phyloP scores from a whole-genome alignment of 768 basidiomycete species.

The Boletus pseudopeckii region DNA sequence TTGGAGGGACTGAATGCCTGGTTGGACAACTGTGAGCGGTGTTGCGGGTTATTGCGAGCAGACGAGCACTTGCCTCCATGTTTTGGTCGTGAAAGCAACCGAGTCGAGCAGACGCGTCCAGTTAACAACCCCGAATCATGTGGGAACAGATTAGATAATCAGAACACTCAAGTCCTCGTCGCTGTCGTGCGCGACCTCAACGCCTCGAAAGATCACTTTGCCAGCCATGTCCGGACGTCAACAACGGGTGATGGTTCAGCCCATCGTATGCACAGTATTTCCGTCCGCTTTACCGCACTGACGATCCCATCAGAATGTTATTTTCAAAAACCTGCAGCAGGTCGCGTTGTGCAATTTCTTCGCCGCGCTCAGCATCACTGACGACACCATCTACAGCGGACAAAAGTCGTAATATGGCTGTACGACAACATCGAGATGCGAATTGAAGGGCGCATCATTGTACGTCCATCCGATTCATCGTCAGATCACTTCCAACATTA shows the following conservation, averaged over 20 bases:
- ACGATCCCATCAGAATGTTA: conserved; percentile 68
- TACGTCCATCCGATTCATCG: conserved; percentile 45
- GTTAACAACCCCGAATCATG: conserved; percentile 1
- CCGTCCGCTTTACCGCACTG: not conserved
- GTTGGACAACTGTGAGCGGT: conserved; percentile 6
- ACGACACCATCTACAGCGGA: conserved; percentile 48
- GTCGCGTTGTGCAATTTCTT: conserved; percentile 33
- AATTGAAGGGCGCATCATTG: conserved; percentile 93
- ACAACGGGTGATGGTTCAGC: conserved; percentile 98
- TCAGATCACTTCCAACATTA: conserved; percentile 35
- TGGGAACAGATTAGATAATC: conserved; percentile 28
- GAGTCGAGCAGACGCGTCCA: conserved; percentile 17
- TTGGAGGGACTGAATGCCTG: conserved; percentile 73
- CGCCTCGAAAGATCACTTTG: conserved; percentile 3
- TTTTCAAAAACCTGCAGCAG: conserved; percentile 96
- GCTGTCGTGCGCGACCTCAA: conserved; percentile 8
- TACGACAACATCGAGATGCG: conserved; percentile 97
- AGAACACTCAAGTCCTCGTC: not conserved
- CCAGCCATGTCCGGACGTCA: conserved; percentile 85
- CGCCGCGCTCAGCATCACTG: conserved; percentile 7
- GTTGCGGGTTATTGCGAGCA: not conserved
- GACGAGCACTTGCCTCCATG: conserved; percentile 27
- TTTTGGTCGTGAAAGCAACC: conserved; percentile 17
- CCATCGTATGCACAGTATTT: conserved; percentile 70
- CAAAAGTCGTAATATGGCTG: conserved; percentile 89